These are phyloP conservation scores for Fusarium paranaense DNA, from an alignment of 2,329 filamentous ascomycete genomes.

Conservation along the genomic window DNA sequence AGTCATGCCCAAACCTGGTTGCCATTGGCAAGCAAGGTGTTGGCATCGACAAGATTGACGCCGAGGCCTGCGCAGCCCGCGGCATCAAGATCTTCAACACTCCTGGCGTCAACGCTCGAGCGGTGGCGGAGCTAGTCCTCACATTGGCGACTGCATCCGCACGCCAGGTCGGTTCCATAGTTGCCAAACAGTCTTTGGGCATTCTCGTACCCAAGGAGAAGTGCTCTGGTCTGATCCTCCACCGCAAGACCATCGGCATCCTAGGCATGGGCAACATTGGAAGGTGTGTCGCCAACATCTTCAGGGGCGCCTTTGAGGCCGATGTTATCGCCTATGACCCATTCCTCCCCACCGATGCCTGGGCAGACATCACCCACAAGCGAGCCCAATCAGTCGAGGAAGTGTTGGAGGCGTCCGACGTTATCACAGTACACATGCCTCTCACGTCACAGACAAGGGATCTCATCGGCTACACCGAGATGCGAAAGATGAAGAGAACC, in stretches of 20 bases:
- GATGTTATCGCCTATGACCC: constrained; percentile 53
- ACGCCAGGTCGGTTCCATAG: constrained; percentile 48
- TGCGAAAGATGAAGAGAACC: constrained; percentile 51
- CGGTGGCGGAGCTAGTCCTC: constrained; percentile 55
- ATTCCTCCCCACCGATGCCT: constrained; percentile 47
- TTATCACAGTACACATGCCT: constrained; percentile 54
- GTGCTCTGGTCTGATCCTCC: constrained; percentile 53
- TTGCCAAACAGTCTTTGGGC: constrained; percentile 45
- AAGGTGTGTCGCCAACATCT: constrained; percentile 50
- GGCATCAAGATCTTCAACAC: constrained; percentile 61
- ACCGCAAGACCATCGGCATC: constrained; percentile 51
- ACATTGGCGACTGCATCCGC: constrained; percentile 51
- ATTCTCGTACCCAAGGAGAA: constrained; percentile 52
- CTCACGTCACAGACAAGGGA: constrained; percentile 48
- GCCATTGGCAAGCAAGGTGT: constrained; percentile 62
- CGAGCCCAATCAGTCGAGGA: constrained; percentile 48
- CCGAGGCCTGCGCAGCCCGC: constrained; percentile 50
- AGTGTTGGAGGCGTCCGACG: constrained; percentile 47
- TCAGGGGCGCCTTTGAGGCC: constrained; percentile 50
- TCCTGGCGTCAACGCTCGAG: constrained; percentile 57
- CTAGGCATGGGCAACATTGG: constrained; percentile 56
- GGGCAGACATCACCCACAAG: constrained; percentile 48
- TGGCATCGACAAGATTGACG: constrained; percentile 60
- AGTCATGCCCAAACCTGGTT: constrained; percentile 49
- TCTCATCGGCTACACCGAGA: constrained; percentile 47